Conservation (phyloP, 257 asterid species). For the Apocynum venetum region DNA sequence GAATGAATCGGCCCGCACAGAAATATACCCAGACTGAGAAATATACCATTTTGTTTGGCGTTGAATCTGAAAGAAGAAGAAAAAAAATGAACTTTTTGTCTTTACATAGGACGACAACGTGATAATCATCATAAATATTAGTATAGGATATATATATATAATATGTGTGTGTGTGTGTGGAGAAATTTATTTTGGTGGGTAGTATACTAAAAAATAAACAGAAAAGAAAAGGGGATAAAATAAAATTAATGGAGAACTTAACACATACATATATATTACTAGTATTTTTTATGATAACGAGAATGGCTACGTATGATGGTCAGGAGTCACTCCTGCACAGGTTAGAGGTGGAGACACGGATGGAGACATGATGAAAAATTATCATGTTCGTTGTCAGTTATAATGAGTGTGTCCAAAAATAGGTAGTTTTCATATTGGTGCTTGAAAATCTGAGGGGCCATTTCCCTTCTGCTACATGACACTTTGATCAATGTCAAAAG, state of each 20-base stretch:
- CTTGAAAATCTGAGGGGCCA: conserved; percentile 45
- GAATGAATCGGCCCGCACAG: background rate
- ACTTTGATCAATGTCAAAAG: conserved; percentile 16
- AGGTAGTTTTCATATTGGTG: conserved; percentile 52
- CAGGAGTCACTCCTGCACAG: conserved; percentile 29
- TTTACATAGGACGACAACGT: background rate
- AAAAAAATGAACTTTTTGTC: conserved; percentile 4
- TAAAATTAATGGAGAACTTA: too few species aligned
- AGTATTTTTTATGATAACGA: conserved; percentile 34
- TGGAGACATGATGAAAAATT: conserved; percentile 33
- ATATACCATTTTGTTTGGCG: conserved; percentile 20
- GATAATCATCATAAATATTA: background rate
- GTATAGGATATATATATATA: background rate
- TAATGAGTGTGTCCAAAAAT: conserved; percentile 39
- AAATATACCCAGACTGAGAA: conserved; percentile 16
- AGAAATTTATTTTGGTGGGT: too few species aligned
- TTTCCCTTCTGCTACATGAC: conserved; percentile 24
- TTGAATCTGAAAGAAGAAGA: background rate
- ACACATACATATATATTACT: too few species aligned
- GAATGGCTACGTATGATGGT: conserved; percentile 33
- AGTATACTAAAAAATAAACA: too few species aligned
- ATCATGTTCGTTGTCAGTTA: conserved; percentile 49
- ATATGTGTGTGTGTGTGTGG: too few species aligned
- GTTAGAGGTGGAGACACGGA: conserved; percentile 34
- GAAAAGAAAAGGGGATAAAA: too few species aligned